Percentiles rank a stretch among this genome's conserved stretches.
Evolutionary conservation across 2,329 filamentous ascomycete genomes (phyloP).

Genomic region (Cercospora zeae-maydis): DNA sequence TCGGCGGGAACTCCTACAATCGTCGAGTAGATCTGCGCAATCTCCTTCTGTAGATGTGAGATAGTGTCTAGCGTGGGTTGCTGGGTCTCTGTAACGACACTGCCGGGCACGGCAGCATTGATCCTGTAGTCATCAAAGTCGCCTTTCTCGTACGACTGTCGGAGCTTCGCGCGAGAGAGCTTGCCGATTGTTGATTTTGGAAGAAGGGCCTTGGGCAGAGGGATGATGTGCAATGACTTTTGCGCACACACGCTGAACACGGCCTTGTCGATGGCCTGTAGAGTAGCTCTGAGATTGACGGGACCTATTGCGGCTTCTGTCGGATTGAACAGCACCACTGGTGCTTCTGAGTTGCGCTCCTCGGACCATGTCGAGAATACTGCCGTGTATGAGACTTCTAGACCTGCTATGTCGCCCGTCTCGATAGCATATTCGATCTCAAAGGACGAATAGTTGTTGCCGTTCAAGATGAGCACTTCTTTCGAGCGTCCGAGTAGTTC

Average conservation of each 20-base stretch:
- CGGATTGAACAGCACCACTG: slow-evolving; percentile 26
- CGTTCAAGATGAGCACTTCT: slow-evolving; percentile 27
- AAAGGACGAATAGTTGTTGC: slow-evolving; percentile 26
- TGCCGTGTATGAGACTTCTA: slow-evolving; percentile 20
- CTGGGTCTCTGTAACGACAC: neutral
- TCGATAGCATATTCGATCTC: slow-evolving; percentile 27
- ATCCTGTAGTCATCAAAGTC: slow-evolving; percentile 18
- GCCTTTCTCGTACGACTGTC: slow-evolving; percentile 19
- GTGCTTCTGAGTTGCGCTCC: slow-evolving; percentile 20
- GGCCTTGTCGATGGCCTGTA: slow-evolving; percentile 20
- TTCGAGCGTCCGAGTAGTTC: slow-evolving; percentile 24
- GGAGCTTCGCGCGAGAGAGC: slow-evolving; percentile 24
- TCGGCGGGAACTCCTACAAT: slow-evolving; percentile 14
- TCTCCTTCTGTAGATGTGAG: slow-evolving; percentile 21
- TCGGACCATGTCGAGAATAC: slow-evolving; percentile 26
- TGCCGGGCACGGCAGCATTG: neutral
- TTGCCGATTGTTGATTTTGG: slow-evolving; percentile 28
- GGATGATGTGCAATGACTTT: slow-evolving; percentile 21
- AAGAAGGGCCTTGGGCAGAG: slow-evolving; percentile 21
- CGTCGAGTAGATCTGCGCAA: slow-evolving; percentile 19
- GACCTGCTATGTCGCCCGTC: slow-evolving; percentile 14
- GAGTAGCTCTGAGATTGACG: slow-evolving; percentile 15
- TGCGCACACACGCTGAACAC: slow-evolving; percentile 23
- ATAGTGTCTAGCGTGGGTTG: slow-evolving; percentile 6
- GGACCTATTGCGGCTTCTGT: slow-evolving; percentile 23